A percentile compares a stretch with the other conserved stretches of the same genome.
Evolutionary conservation across 2,329 filamentous ascomycete species (phyloP).

Genomic region (Neospermospora avenae): DNA sequence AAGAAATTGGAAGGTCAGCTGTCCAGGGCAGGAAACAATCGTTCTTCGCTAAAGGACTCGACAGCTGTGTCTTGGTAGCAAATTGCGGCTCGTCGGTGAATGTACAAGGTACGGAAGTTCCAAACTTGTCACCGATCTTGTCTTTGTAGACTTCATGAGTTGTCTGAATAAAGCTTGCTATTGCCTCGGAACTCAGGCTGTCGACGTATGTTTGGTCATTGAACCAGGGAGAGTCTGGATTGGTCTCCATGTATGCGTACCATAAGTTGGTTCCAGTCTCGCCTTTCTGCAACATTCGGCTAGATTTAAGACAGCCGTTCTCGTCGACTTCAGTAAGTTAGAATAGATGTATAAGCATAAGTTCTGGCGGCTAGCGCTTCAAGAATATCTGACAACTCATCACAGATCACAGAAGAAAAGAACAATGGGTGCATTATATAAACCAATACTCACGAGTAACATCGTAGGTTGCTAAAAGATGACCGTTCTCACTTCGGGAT

Average conservation of each 20-base stretch:
- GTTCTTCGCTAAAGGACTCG: conserved; percentile 23
- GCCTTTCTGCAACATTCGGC: conserved; percentile 19
- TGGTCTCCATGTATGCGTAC: conserved; percentile 36
- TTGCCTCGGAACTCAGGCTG: conserved; percentile 32
- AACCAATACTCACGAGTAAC: conserved; percentile 12
- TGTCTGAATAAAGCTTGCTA: conserved; percentile 31
- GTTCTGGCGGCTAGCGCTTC: background rate
- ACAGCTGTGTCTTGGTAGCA: conserved; percentile 33
- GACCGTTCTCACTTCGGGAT: conserved; percentile 28
- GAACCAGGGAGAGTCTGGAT: conserved; percentile 33
- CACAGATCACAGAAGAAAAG: background rate
- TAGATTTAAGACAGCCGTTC: conserved; percentile 28
- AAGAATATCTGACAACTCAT: background rate
- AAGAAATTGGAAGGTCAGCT: conserved; percentile 30
- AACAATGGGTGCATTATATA: no score
- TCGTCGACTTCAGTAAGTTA: conserved; percentile 20
- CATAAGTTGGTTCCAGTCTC: conserved; percentile 30
- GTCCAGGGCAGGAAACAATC: conserved; percentile 37
- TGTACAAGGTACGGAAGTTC: conserved; percentile 33
- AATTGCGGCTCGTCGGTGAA: conserved; percentile 38
- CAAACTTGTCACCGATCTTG: conserved; percentile 33
- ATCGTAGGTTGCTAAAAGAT: conserved; percentile 30
- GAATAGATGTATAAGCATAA: background rate
- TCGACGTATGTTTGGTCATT: conserved; percentile 36
- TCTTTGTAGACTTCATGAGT: conserved; percentile 35